These are phyloP conservation scores for Pulicaria dysenterica DNA, from an alignment of 129 eudicot genomes.

Conservation along the genomic window DNA sequence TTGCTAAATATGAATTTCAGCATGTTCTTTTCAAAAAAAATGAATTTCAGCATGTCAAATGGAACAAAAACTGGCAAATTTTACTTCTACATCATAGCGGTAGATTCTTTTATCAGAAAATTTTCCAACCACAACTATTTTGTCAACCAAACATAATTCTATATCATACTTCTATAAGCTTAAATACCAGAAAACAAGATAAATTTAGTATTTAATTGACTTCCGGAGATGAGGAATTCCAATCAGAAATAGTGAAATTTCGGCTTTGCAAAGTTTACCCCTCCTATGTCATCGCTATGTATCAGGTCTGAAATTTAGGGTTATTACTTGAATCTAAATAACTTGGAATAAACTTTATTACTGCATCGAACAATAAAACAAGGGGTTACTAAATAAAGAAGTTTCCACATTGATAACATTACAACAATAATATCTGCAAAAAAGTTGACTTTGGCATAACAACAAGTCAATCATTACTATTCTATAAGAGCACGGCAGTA, in stretches of 20 bases:
- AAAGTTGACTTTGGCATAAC: conserved; percentile 7
- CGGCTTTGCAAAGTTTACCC: background rate
- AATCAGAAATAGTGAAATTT: conserved; percentile 4
- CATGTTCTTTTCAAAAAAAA: background rate
- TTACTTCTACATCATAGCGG: background rate
- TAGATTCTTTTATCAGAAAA: conserved; percentile 21
- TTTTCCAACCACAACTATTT: background rate
- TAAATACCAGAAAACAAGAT: background rate
- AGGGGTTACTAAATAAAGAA: conserved; percentile 7
- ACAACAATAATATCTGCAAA: conserved; percentile 1
- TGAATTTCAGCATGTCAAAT: conserved; percentile 5
- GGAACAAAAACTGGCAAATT: background rate
- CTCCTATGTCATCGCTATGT: background rate
- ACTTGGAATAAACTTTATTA: conserved; percentile 1
- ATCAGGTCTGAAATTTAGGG: background rate
- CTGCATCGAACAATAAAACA: conserved; percentile 6
- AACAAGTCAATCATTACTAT: background rate
- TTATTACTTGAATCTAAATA: background rate
- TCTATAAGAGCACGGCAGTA: background rate
- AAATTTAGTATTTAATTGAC: conserved; percentile 5
- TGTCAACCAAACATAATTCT: conserved; percentile 4
- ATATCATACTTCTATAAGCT: background rate
- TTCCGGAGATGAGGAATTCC: background rate
- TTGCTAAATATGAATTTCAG: conserved; percentile 10
- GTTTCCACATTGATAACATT: background rate